Evolutionary conservation across 116 monocot genomes (phyloP), one percentile per base, ranked within the genome.

Genomic region (Papilionanthe hybrid): DNA sequence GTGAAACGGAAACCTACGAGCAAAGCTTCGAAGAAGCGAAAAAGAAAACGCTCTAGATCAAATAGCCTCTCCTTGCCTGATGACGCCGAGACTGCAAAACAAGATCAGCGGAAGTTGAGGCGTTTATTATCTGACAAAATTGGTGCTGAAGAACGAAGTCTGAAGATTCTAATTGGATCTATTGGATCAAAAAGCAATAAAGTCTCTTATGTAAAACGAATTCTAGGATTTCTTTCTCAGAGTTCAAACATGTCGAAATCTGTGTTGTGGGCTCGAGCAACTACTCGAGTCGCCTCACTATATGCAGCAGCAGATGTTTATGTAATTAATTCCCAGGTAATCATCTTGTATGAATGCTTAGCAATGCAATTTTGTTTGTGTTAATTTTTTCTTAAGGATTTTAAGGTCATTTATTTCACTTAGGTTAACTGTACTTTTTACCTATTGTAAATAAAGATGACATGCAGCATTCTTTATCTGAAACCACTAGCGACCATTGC

Each of bases 141-240:
- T 30, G 72, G 41, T 6, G 53, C 19, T 45, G 43, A 78, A 75
- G 76, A 84, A 45, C 84, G 84, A 65, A 45, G 68, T 79, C 87
- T 94, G 63, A 94, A 88, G 88, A 77, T 98, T 77, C 79, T 98
- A 66, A 98, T 98, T 79, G 98, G 98, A 48, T 98, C 94, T 9
- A 69, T 98, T 86, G 98, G 98, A 84, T 98, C 94, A 77, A 98
- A 98, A 86, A 98, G 98, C 84, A 98, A 98, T 58, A 98, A 94
- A 78, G 80, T 90, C 17, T 88, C 79, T 63, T 98, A 98, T 73
- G 42, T 98, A 7, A 94, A 91, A 85, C 72, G 44, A 71, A 91
- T 98, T 29, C 57, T 94, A 20, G 78, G 76, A 79, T 93, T 90
- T 80, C 29, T 98, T 47, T 90, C 98, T 84, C 88, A 82, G 66